Percentiles rank a stretch among this genome's conserved stretches.
phyloP scores from a whole-genome alignment of 257 asterid genomes.

The Craterostigma plantagineum region DNA sequence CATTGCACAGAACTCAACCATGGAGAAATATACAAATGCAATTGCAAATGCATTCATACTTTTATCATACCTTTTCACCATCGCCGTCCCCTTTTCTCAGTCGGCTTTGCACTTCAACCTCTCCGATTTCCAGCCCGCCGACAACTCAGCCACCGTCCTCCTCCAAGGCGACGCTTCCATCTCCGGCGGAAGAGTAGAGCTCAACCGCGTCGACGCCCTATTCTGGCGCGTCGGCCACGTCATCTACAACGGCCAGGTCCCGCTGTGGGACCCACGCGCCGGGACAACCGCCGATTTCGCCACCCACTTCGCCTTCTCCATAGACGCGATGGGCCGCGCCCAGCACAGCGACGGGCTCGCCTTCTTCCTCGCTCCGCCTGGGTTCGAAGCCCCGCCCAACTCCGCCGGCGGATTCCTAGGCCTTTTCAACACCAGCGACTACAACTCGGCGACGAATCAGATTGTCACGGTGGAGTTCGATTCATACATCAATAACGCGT shows the following conservation, averaged over 20 bases:
- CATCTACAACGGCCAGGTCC: constrained; percentile 5
- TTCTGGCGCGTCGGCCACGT: constrained; percentile 2
- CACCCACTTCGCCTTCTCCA: constrained; percentile 1
- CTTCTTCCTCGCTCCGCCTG: too few species aligned
- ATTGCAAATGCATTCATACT: too few species aligned
- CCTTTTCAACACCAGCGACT: constrained; percentile 9
- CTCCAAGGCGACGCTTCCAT: not conserved
- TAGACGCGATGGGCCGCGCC: not conserved
- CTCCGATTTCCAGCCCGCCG: constrained; percentile 1
- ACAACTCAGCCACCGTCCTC: not conserved
- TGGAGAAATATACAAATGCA: too few species aligned
- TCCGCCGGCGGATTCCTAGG: constrained; percentile 10
- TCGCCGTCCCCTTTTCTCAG: not conserved
- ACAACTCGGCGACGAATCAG: not conserved
- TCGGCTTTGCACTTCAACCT: not conserved
- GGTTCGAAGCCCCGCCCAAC: constrained; percentile 10
- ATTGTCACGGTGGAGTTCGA: constrained; percentile 18
- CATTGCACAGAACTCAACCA: too few species aligned
- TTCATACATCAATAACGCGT: not conserved
- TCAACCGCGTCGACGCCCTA: not conserved
- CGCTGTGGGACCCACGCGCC: constrained; percentile 1
- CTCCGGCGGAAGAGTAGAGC: not conserved
- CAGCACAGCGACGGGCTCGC: constrained; percentile 8
- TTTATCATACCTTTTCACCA: too few species aligned
- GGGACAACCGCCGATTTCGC: not conserved